Percentiles rank a stretch among this genome's conserved stretches.
Conservation (phyloP, 805 yeast species). For the Starmerella ratchasimensis region DNA sequence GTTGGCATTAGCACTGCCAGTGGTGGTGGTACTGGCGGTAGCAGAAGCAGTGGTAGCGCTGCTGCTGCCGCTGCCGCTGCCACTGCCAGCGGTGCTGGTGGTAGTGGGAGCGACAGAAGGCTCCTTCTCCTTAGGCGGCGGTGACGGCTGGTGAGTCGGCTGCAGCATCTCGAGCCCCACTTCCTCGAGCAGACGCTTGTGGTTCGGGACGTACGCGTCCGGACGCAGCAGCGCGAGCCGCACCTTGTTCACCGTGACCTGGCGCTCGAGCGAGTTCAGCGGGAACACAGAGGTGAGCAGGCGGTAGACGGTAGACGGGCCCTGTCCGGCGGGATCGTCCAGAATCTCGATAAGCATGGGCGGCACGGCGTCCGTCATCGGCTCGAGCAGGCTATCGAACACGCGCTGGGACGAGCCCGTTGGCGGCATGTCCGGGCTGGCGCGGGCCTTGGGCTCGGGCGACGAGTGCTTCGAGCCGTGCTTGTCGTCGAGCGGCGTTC, state of each 20-base stretch:
- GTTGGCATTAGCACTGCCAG: too few species aligned
- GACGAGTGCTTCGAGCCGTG: too few species aligned
- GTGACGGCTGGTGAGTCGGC: too few species aligned
- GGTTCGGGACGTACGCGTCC: constrained; percentile 41
- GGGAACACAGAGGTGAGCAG: constrained; percentile 55
- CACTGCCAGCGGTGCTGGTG: too few species aligned
- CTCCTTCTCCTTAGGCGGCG: too few species aligned
- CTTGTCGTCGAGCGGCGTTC: too few species aligned
- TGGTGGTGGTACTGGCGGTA: not conserved
- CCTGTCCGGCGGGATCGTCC: constrained; percentile 47
- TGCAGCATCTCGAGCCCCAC: constrained; percentile 45
- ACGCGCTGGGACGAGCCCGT: constrained; percentile 28
- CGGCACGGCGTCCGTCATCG: constrained; percentile 28
- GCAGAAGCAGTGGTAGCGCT: not conserved
- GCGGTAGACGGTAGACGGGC: constrained; percentile 67
- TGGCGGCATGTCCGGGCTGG: too few species aligned
- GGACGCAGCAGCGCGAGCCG: constrained; percentile 47
- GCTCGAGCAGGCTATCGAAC: constrained; percentile 45
- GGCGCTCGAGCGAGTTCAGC: constrained; percentile 41
- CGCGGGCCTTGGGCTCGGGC: too few species aligned
- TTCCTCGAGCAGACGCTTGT: constrained; percentile 80
- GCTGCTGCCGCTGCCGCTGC: too few species aligned
- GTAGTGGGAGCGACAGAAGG: too few species aligned
- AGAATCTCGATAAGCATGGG: constrained; percentile 44
- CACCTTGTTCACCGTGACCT: constrained; percentile 46